Conservation (phyloP, 2,329 filamentous ascomycete species). For the Nannizziopsis barbatae region DNA sequence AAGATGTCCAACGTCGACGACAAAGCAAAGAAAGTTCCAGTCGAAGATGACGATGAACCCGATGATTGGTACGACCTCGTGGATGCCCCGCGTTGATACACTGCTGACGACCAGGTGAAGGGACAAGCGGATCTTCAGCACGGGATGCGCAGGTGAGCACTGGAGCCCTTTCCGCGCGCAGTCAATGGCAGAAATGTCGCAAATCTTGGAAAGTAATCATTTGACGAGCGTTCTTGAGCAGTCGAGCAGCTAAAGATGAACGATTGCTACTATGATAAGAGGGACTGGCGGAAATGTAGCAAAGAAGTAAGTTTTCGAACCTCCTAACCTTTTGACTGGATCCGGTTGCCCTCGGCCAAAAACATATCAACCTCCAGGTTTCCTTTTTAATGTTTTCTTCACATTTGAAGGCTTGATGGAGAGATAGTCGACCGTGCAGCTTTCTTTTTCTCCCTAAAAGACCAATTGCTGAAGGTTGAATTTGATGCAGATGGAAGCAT, state of each 20-base stretch:
- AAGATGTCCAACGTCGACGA: conserved; percentile 49
- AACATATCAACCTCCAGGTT: not conserved
- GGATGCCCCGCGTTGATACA: not conserved
- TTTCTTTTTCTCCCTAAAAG: too few species aligned
- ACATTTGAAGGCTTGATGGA: too few species aligned
- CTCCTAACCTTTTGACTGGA: not conserved
- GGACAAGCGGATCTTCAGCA: conserved; percentile 97
- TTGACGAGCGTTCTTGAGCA: conserved; percentile 29
- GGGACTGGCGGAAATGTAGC: conserved; percentile 85
- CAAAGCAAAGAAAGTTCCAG: conserved; percentile 27
- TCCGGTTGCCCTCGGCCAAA: conserved; percentile 1
- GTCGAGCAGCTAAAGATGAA: conserved; percentile 84
- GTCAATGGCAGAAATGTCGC: not conserved
- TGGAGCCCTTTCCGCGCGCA: not conserved
- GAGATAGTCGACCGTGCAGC: too few species aligned
- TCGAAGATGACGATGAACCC: conserved; percentile 68
- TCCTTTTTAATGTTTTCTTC: not conserved
- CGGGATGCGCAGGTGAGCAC: conserved; percentile 69
- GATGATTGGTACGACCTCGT: conserved; percentile 70
- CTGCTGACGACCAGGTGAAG: conserved; percentile 39
- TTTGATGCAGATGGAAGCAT: conserved; percentile 64
- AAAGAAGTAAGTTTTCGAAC: conserved; percentile 56
- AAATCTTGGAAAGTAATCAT: not conserved
- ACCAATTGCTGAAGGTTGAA: not conserved
- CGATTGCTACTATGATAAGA: conserved; percentile 91